Evolutionary conservation across 345 rosid genomes (phyloP).

Genomic region (Psidium friedrichsthalianum): DNA sequence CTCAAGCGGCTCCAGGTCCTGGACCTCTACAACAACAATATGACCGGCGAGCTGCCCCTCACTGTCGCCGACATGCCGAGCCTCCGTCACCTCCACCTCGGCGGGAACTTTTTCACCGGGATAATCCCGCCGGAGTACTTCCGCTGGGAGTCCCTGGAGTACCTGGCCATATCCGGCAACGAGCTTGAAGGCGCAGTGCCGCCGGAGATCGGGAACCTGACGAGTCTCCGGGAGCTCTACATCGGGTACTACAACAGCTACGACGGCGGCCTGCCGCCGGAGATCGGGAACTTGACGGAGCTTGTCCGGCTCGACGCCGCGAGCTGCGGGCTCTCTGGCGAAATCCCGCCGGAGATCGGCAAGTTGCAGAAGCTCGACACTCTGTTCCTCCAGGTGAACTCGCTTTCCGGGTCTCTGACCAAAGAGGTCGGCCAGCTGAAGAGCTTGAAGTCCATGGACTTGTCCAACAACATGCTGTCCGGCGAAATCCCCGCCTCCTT

Average conservation of each 20-base stretch:
- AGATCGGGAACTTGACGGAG: constrained; percentile 34
- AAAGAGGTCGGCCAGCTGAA: constrained; percentile 27
- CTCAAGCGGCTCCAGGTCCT: constrained; percentile 61
- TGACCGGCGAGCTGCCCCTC: constrained; percentile 69
- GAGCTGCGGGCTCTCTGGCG: constrained; percentile 32
- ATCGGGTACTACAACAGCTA: constrained; percentile 64
- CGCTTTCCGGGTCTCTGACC: constrained; percentile 19
- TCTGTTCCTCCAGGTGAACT: constrained; percentile 41
- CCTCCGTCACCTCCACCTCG: constrained; percentile 38
- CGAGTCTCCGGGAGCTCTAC: constrained; percentile 48
- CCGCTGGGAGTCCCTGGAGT: constrained; percentile 43
- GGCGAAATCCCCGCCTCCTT: constrained; percentile 34
- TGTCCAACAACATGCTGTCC: constrained; percentile 27
- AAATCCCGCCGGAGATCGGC: constrained; percentile 27
- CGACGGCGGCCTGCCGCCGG: constrained; percentile 31
- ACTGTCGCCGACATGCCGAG: constrained; percentile 48
- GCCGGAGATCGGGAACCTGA: constrained; percentile 33
- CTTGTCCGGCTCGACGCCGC: constrained; percentile 38
- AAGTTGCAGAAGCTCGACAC: constrained; percentile 39
- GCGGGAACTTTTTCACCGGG: constrained; percentile 36
- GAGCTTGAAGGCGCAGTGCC: constrained; percentile 54
- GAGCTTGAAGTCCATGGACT: constrained; percentile 36
- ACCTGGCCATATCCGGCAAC: constrained; percentile 40
- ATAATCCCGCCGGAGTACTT: constrained; percentile 38
- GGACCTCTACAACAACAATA: constrained; percentile 86